Evolutionary conservation across 495 filamentous ascomycete species (phyloP).

Genomic region (Glonium stellatum): DNA sequence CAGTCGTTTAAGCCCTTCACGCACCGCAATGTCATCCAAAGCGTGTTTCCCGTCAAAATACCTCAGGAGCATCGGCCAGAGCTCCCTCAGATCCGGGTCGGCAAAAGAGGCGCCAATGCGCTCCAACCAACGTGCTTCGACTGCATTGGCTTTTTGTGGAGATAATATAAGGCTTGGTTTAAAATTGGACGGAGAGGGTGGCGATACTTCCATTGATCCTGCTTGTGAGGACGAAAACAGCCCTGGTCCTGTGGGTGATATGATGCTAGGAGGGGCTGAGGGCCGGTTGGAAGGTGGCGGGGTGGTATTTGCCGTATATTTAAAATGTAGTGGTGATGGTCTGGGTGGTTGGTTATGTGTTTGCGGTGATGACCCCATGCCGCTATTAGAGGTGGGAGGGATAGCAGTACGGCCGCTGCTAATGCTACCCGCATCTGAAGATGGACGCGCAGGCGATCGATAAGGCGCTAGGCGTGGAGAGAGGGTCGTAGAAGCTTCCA

Average conservation of each 20-base stretch:
- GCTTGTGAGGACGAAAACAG: slow-evolving; percentile 37
- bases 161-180: slow-evolving; percentile 42
- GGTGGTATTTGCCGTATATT: slow-evolving; percentile 1
- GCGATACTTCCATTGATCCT: slow-evolving; percentile 30
- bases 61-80: slow-evolving; percentile 54
- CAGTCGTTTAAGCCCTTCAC: slow-evolving; percentile 80
- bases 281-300: slow-evolving; percentile 9
- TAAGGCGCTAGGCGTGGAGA: slow-evolving; percentile 7
- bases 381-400: neutral
- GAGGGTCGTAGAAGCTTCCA: slow-evolving; percentile 8
- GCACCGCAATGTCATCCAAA: slow-evolving; percentile 74
- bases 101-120: slow-evolving; percentile 50
- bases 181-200: neutral
- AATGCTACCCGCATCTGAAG: slow-evolving; percentile 25
- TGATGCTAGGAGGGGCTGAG: slow-evolving; percentile 8
- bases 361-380: slow-evolving; percentile 3
- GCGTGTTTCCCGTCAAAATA: slow-evolving; percentile 87
- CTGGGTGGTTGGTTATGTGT: slow-evolving; percentile 8
- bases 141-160: slow-evolving; percentile 49
- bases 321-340: slow-evolving; percentile 22
- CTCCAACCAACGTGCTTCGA: slow-evolving; percentile 67
- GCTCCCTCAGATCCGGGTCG: slow-evolving; percentile 37
- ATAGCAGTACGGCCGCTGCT: slow-evolving; percentile 25
- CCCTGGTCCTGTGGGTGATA: slow-evolving; percentile 29
- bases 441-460: slow-evolving; percentile 14